Evolutionary conservation across 1,139 yeast species (phyloP), one percentile per base, ranked within the genome.

Genomic region (Yamadazyma diospyri): DNA sequence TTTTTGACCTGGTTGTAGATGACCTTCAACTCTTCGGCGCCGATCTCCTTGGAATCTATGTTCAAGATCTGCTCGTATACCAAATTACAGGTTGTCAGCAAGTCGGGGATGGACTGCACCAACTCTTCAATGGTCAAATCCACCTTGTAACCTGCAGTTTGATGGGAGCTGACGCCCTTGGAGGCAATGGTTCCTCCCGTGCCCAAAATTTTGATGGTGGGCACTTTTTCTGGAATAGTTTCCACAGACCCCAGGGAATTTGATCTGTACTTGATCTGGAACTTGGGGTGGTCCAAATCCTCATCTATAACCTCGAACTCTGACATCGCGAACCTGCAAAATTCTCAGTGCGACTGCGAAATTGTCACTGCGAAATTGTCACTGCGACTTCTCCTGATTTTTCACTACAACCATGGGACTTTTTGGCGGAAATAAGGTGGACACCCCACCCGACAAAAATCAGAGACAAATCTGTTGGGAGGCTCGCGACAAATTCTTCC

Each of bases 181-280:
- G 85, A 76, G 1, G 86, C 86, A 44, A 80, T 80, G 3, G 87
- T 80, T 10, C 87, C 87, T 7, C 87, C 87, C 1, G 87, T 80
- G 2, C 85, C 87, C 22, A 80, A 57, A 15, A 80, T 76, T 44
- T 79, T 79, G 32, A 80, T 60, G 5, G 53, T 52, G 2, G 77
- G 77, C 25, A 65, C 42, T 18, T 40, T 35, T 20, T 30, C 39
- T 13, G 32, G 28, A 6, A 30, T 16, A 5, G 24, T 25, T 11
- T 30, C 33, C 9, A 25, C 8, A 20, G 34, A 26, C 10, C 23
- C 12, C 5, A 11, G 4, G 8, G 34, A 27, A 16, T 20, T 28
- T 4, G 34, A 27, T 14, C 31, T 23, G 27, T 30, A 34, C 16
- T 26, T 30, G 32, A 34, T 34, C 11, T 34, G 27, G 18, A 34